Evolutionary conservation across 2,329 filamentous ascomycete genomes (phyloP).

Genomic region (Bimuria novae-zelandiae): DNA sequence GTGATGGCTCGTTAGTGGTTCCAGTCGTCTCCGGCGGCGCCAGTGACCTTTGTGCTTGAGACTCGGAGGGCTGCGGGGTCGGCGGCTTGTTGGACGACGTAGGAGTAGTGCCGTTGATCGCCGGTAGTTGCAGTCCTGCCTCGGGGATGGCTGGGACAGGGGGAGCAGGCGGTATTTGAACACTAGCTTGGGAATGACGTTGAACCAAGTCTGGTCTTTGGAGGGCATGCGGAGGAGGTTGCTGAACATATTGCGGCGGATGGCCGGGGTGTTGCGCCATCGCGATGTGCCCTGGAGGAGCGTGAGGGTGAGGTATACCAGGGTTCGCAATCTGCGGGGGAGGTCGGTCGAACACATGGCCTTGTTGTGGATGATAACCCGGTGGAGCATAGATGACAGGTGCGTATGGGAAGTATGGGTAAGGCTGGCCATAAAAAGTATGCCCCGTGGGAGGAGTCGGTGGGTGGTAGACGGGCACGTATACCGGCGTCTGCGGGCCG

Average conservation of each 20-base stretch:
- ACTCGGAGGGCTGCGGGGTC: slow-evolving; percentile 40
- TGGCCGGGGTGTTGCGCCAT: slow-evolving; percentile 35
- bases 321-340: slow-evolving; percentile 35
- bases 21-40: slow-evolving; percentile 42
- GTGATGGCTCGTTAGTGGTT: slow-evolving; percentile 24
- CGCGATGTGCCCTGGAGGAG: slow-evolving; percentile 36
- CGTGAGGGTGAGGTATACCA: slow-evolving; percentile 48
- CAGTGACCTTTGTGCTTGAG: slow-evolving; percentile 51
- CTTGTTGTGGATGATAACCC: slow-evolving; percentile 24
- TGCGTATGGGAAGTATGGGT: slow-evolving; percentile 35
- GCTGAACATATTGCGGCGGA: slow-evolving; percentile 40
- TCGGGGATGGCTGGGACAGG: slow-evolving; percentile 31
- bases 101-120: slow-evolving; percentile 35
- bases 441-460: slow-evolving; percentile 48
- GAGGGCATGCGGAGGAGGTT: slow-evolving; percentile 46
- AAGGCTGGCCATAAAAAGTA: slow-evolving; percentile 43
- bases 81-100: slow-evolving; percentile 34
- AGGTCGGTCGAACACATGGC: slow-evolving; percentile 26
- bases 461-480: slow-evolving; percentile 49
- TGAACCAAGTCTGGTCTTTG: slow-evolving; percentile 48
- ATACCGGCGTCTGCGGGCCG: slow-evolving; percentile 47
- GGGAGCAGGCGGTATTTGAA: slow-evolving; percentile 23
- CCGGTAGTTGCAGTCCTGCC: slow-evolving; percentile 43
- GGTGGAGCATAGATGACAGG: slow-evolving; percentile 42
- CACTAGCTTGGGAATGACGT: slow-evolving; percentile 49